Evolutionary conservation across 2,329 filamentous ascomycete species (phyloP), one percentile per base, ranked within the genome.

Genomic region (Colletotrichum filicis): DNA sequence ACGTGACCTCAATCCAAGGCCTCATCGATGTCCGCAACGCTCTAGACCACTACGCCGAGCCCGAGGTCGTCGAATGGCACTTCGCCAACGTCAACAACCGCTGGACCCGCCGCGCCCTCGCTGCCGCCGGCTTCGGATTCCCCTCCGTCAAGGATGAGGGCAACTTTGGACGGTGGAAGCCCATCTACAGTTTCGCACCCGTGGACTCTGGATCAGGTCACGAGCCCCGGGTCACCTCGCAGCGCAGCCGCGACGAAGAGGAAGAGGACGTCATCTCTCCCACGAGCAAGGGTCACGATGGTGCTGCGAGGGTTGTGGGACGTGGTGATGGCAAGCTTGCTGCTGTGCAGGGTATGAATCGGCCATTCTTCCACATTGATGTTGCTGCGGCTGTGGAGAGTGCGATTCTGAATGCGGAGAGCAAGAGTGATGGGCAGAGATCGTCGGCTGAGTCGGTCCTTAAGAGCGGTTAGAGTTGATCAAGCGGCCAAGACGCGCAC

Each of bases 101-200:
- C 9, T 92, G 89, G 90, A 86, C 88, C 6, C 85, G 88, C 32
- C 86, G 89, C 4, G 88, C 89, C 0, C 85, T 92, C 0, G 85
- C 88, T 1, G 84, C 84, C 0, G 87, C 87, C 0, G 90, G 90
- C 0, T 92, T 92, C 71, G 90, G 90, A 0, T 86, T 82, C 67
- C 85, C 81, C 1, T 78, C 77, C 0, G 73, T 78, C 11, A 74
- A 78, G 22, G 79, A 80, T n/a, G 70, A 74, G 1, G 75, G 77
- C 2, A 75, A 77, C 1, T 60, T 82, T 2, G 74, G 74, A 2
- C 76, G 76, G n/a, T 83, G 82, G 82, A 77, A 75, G 1, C 79
- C 80, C 1, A 77, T 81, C 14, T 83, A 82, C 57, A 81, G 79
- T 24, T 79, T 84, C 22, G 80, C 82, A 0, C 72, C 76, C n/a